These are phyloP conservation scores for Cyberlindnera euphorbiiphila DNA, from an alignment of 805 yeast genomes.

Conservation along the genomic window DNA sequence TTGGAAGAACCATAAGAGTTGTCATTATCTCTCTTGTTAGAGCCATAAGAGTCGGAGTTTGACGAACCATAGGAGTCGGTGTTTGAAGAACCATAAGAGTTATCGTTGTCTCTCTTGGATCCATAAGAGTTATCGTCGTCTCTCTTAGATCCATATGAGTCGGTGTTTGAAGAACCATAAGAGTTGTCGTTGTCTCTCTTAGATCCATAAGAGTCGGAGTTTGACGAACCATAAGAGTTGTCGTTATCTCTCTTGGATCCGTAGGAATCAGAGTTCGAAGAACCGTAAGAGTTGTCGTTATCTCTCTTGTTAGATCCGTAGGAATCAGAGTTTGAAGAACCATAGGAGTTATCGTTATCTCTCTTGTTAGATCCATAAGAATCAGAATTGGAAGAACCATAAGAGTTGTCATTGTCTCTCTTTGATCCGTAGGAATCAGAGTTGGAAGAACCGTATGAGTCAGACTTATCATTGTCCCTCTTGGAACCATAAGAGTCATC, in stretches of 20 bases:
- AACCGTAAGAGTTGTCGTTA: conserved; percentile 1
- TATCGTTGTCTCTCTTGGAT: conserved; percentile 2
- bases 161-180: conserved; percentile 5
- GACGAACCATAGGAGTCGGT: conserved; percentile 7
- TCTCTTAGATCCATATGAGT: conserved; percentile 1
- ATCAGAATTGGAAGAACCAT: neutral
- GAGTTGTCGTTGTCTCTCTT: conserved; percentile 7
- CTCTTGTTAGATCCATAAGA: neutral
- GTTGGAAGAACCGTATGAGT: conserved; percentile 5
- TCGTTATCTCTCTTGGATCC: neutral
- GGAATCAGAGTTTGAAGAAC: neutral
- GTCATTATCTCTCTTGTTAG: conserved; percentile 1
- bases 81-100: conserved; percentile 4
- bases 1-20: conserved; percentile 9
- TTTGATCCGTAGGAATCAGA: conserved; percentile 2
- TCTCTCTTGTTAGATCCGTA: neutral
- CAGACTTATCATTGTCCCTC: conserved; percentile 1
- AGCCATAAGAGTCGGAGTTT: conserved; percentile 5
- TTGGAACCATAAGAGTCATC: conserved; percentile 4
- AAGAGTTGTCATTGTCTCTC: conserved; percentile 1
- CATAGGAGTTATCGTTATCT: neutral
- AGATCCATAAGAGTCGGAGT: conserved; percentile 4
- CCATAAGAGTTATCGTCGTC: neutral
- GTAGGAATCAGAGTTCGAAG: neutral
- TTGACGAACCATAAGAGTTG: neutral